Evolutionary conservation across 495 filamentous ascomycete genomes (phyloP).

Genomic region (Evansstolkia leycettana): DNA sequence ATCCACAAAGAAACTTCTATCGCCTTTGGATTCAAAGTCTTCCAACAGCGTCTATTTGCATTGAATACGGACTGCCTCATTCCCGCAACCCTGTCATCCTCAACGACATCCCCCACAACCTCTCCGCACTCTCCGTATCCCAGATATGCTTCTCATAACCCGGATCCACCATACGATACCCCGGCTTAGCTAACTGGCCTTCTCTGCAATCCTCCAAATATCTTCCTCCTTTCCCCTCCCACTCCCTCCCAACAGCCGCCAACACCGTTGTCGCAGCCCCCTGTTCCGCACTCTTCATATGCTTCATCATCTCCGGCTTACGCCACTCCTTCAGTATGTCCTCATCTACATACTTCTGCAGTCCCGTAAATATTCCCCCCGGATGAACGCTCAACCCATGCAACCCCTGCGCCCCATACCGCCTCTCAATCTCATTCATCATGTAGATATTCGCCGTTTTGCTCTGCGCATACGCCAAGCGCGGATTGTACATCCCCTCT

Average conservation of each 20-base stretch:
- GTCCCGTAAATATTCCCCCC: conserved; percentile 19
- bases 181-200: not conserved
- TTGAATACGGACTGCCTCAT: too few relatives aligned
- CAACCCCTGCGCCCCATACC: conserved; percentile 24
- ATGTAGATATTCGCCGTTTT: conserved; percentile 31
- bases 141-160: not conserved
- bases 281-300: conserved; percentile 21
- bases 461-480: conserved; percentile 22
- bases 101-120: not conserved
- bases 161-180: not conserved
- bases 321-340: conserved; percentile 8
- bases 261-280: conserved; percentile 32
- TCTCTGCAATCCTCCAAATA: conserved; percentile 24
- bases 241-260: conserved; percentile 25
- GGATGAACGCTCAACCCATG: conserved; percentile 29
- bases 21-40: too few relatives aligned
- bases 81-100: not conserved
- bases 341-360: conserved; percentile 7
- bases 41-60: too few relatives aligned
- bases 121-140: not conserved
- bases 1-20: too few relatives aligned
- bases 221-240: conserved; percentile 28
- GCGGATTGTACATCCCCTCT: conserved; percentile 20
- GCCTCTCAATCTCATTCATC: conserved; percentile 34
- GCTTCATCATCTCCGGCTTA: conserved; percentile 12